These are phyloP conservation scores for Boletellus deceptivus DNA, from an alignment of 1,284 basidiomycete genomes.

Conservation along the genomic window DNA sequence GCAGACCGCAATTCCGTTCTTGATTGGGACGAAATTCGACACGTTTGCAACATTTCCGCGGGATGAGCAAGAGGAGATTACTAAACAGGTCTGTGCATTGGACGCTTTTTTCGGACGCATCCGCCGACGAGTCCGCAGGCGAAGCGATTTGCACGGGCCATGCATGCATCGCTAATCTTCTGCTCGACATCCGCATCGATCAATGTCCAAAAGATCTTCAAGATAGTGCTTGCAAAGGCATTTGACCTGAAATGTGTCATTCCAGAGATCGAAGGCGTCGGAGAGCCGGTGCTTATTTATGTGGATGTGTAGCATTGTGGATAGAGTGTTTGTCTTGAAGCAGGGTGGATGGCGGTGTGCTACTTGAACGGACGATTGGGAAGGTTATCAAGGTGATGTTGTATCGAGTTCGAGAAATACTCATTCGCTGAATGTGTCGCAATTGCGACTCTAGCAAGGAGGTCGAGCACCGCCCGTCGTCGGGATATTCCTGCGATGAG, in stretches of 20 bases:
- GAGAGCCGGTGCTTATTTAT: conserved; percentile 91
- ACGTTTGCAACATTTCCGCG: conserved; percentile 92
- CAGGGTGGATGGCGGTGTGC: conserved; percentile 17
- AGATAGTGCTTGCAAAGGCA: conserved; percentile 89
- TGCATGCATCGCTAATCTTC: conserved; percentile 98
- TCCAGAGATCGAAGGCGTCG: conserved; percentile 92
- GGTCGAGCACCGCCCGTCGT: conserved; percentile 25
- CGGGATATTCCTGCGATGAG: conserved; percentile 24
- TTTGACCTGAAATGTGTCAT: conserved; percentile 94
- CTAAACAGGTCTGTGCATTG: conserved; percentile 71
- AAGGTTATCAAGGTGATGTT: conserved; percentile 30
- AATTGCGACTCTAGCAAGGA: conserved; percentile 17
- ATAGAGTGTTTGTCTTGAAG: conserved; percentile 25
- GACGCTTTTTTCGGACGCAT: conserved; percentile 9
- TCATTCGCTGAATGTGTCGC: conserved; percentile 16
- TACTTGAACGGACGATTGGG: conserved; percentile 10
- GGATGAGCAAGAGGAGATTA: conserved; percentile 98
- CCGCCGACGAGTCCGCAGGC: conserved; percentile 51
- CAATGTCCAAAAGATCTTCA: conserved; percentile 99
- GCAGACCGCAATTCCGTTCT: conserved; percentile 92
- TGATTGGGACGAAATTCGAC: conserved; percentile 98
- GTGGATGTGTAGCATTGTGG: conserved; percentile 70
- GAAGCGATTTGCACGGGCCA: conserved; percentile 94
- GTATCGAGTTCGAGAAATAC: conserved; percentile 18
- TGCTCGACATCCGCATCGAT: conserved; percentile 97